Evolutionary conservation across 164 flowering plant species (phyloP).

Genomic region (Nymphaea thermarum): DNA sequence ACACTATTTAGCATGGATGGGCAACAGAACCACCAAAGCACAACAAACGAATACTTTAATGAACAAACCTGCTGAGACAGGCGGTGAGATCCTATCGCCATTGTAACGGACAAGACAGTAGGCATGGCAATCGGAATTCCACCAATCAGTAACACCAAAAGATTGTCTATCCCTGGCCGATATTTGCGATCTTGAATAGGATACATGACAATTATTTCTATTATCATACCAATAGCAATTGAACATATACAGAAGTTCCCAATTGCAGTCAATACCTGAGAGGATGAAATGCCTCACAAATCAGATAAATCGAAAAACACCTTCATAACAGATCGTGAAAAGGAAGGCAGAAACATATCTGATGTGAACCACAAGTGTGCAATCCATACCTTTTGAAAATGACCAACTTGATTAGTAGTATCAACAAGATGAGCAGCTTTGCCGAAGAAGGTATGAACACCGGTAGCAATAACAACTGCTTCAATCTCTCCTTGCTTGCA

Average conservation of each 20-base stretch:
- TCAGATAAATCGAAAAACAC: neutral
- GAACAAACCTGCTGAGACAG: slow-evolving; percentile 57
- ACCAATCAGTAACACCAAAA: slow-evolving; percentile 67
- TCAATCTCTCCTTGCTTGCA: slow-evolving; percentile 84
- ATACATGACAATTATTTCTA: slow-evolving; percentile 51
- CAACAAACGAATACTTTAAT: neutral
- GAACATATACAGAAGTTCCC: slow-evolving; percentile 82
- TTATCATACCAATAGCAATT: slow-evolving; percentile 54
- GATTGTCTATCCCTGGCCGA: slow-evolving; percentile 53
- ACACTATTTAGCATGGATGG: neutral
- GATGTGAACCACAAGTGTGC: too few relatives aligned
- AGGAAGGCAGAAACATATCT: neutral
- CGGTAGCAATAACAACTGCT: slow-evolving; percentile 80
- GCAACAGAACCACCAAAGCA: neutral
- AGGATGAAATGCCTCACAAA: neutral
- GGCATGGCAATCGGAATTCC: slow-evolving; percentile 92
- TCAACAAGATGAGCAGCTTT: slow-evolving; percentile 89
- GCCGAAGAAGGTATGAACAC: slow-evolving; percentile 77
- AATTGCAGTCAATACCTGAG: slow-evolving; percentile 63
- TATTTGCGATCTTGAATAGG: slow-evolving; percentile 31
- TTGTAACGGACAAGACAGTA: slow-evolving; percentile 69
- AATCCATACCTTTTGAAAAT: slow-evolving; percentile 54
- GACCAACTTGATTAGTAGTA: slow-evolving; percentile 60
- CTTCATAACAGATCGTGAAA: neutral
- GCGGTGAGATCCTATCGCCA: slow-evolving; percentile 81